These are phyloP conservation scores for Geoglossum cookeanum DNA, from an alignment of 2,329 filamentous ascomycete genomes.

Conservation along the genomic window DNA sequence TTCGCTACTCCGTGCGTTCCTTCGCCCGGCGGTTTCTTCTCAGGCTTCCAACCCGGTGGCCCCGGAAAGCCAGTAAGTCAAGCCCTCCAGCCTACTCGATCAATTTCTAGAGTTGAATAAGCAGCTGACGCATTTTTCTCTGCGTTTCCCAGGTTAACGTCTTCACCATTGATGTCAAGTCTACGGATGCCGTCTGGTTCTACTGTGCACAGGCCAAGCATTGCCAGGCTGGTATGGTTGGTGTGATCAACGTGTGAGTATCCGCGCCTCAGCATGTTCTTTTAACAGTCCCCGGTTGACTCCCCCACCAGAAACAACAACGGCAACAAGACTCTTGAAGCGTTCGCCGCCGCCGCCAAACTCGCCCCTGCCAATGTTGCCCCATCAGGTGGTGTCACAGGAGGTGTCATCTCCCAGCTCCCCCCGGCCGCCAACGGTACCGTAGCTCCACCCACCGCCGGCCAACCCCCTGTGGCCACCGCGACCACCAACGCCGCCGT, in stretches of 20 bases:
- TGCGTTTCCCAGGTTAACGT: constrained; percentile 36
- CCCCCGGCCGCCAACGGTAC: not conserved
- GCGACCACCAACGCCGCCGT: not conserved
- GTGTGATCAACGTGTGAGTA: constrained; percentile 57
- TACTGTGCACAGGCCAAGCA: constrained; percentile 60
- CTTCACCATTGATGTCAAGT: constrained; percentile 52
- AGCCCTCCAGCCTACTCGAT: not conserved
- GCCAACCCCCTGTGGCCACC: not conserved
- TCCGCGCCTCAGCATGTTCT: not conserved
- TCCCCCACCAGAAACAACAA: not conserved
- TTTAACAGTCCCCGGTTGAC: not conserved
- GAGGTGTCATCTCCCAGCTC: not conserved
- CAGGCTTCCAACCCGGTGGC: constrained; percentile 45
- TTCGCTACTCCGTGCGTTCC: constrained; percentile 54
- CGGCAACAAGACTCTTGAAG: not conserved
- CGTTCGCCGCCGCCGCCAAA: not conserved
- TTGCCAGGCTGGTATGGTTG: constrained; percentile 56
- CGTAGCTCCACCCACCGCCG: not conserved
- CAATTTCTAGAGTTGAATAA: not conserved
- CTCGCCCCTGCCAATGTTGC: not conserved
- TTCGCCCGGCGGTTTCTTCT: constrained; percentile 43
- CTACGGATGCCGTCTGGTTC: constrained; percentile 54
- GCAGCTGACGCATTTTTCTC: constrained; percentile 34
- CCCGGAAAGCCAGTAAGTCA: constrained; percentile 16
- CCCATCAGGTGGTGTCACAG: not conserved